Percentiles rank a stretch among this genome's conserved stretches.
phyloP scores from a whole-genome alignment of 768 basidiomycete genomes.

The Sporobolomyces phaffii region DNA sequence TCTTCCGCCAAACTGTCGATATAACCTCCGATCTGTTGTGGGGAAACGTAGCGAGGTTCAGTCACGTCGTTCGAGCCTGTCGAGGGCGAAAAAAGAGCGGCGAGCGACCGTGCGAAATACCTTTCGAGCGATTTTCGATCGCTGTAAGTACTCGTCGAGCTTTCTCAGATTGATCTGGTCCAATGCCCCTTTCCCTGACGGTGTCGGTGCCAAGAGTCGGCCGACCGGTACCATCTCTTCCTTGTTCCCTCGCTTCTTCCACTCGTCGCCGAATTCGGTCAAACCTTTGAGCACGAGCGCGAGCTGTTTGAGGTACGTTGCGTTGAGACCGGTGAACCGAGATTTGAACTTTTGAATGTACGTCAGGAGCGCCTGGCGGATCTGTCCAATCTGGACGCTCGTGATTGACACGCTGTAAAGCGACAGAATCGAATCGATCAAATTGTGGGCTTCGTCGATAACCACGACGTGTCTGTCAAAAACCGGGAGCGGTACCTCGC shows the following conservation, averaged over 20 bases:
- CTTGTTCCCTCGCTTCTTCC: conserved; percentile 43
- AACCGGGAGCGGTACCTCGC: too few relatives aligned
- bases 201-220: conserved; percentile 55
- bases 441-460: conserved; percentile 88
- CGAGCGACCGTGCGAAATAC: too few relatives aligned
- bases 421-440: conserved; percentile 63
- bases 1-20: conserved; percentile 50
- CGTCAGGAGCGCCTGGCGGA: conserved; percentile 65
- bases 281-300: conserved; percentile 58
- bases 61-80: neutral
- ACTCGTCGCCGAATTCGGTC: conserved; percentile 19
- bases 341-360: conserved; percentile 74
- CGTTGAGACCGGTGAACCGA: conserved; percentile 65
- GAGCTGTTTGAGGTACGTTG: conserved; percentile 73
- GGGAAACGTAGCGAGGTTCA: too few relatives aligned
- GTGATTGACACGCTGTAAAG: conserved; percentile 69
- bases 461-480: conserved; percentile 66
- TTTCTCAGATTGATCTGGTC: conserved; percentile 48
- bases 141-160: conserved; percentile 53
- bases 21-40: conserved; percentile 82
- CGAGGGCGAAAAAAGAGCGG: too few relatives aligned
- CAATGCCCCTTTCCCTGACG: conserved; percentile 61
- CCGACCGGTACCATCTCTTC: conserved; percentile 64
- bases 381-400: conserved; percentile 55
- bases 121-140: conserved; percentile 66